Evolutionary conservation across 352 stramenopile species (phyloP).

Genomic region (Phytophthora megakarya): DNA sequence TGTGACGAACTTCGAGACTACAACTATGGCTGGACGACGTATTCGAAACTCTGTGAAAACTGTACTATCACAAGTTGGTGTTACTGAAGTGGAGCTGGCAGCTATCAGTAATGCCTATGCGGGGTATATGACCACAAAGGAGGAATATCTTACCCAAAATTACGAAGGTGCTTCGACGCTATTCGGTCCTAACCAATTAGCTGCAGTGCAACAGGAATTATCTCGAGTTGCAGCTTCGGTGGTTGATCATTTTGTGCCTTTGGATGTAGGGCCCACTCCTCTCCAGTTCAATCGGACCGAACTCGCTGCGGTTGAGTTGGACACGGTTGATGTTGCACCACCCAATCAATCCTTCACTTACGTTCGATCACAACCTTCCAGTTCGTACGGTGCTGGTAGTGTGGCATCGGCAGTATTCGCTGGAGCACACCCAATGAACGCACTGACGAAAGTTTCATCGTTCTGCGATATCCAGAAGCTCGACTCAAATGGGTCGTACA

Average conservation of each 20-base stretch:
- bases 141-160: conserved; percentile 67
- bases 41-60: conserved; percentile 45
- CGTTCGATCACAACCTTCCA: conserved; percentile 31
- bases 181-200: conserved; percentile 70
- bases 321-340: too few relatives aligned
- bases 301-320: too few relatives aligned
- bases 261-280: too few relatives aligned
- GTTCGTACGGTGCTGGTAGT: conserved; percentile 35
- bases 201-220: conserved; percentile 58
- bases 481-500: conserved; percentile 20
- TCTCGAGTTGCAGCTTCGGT: conserved; percentile 29
- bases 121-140: conserved; percentile 66
- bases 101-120: conserved; percentile 65
- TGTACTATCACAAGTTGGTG: conserved; percentile 27
- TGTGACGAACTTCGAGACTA: conserved; percentile 62
- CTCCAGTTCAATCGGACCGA: too few relatives aligned
- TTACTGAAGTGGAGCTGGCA: conserved; percentile 54
- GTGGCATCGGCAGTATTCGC: conserved; percentile 47
- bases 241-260: too few relatives aligned
- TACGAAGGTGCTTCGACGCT: conserved; percentile 78
- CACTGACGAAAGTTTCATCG: conserved; percentile 35
- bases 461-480: conserved; percentile 62
- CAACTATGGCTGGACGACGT: conserved; percentile 62
- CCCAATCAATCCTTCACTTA: conserved; percentile 19
- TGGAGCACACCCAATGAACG: conserved; percentile 56